These are phyloP conservation scores for Botrytis paeoniae DNA, from an alignment of 2,329 filamentous ascomycete species.

Conservation along the genomic window DNA sequence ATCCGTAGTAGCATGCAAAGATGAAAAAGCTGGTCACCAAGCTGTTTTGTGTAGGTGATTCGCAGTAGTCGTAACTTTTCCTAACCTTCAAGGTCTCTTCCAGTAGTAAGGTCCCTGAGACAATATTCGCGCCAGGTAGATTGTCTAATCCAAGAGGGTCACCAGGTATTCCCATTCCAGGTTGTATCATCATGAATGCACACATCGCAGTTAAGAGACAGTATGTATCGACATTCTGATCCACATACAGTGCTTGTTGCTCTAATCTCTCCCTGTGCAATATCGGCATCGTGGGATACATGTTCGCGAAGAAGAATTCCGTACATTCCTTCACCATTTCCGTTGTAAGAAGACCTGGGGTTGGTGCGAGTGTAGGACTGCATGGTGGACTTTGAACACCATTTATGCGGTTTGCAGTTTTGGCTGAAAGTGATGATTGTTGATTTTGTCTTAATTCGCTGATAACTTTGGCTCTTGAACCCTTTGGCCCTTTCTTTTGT, in stretches of 20 bases:
- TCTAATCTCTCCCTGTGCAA: constrained; percentile 58
- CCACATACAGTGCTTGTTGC: constrained; percentile 57
- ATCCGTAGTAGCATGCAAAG: constrained; percentile 67
- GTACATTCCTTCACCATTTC: constrained; percentile 65
- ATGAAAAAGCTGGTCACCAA: constrained; percentile 77
- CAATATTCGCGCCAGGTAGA: constrained; percentile 54
- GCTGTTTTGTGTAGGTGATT: constrained; percentile 53
- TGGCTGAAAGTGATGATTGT: constrained; percentile 60
- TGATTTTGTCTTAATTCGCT: constrained; percentile 69
- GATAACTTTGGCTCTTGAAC: constrained; percentile 71
- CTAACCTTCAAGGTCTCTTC: constrained; percentile 65
- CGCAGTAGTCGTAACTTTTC: constrained; percentile 59
- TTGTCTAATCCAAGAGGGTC: constrained; percentile 57
- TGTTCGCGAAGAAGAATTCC: constrained; percentile 65
- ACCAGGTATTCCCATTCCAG: constrained; percentile 60
- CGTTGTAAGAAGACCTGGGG: constrained; percentile 56
- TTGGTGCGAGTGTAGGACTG: constrained; percentile 50
- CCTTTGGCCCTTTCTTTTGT: constrained; percentile 74
- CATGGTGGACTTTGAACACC: constrained; percentile 50
- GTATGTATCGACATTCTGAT: constrained; percentile 61
- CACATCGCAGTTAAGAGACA: constrained; percentile 63
- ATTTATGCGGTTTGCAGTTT: constrained; percentile 59
- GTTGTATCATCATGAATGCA: constrained; percentile 67
- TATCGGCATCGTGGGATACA: constrained; percentile 63
- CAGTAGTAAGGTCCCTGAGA: constrained; percentile 63